Evolutionary conservation across 2,329 filamentous ascomycete species (phyloP).

Genomic region (Pyricularia sp.): DNA sequence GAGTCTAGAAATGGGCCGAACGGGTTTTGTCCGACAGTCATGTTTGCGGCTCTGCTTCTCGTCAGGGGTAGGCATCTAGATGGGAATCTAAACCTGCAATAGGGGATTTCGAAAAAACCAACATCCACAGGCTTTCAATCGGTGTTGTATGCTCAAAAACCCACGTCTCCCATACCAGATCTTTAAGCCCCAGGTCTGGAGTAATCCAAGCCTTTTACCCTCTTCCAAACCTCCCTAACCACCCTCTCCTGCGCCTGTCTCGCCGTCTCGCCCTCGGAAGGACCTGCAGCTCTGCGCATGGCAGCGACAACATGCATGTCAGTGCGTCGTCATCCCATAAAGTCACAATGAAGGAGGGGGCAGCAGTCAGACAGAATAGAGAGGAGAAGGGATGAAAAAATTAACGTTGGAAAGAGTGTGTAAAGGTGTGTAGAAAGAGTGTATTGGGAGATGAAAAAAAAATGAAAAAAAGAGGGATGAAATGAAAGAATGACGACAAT

Average conservation of each 20-base stretch:
- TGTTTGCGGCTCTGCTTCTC: background rate
- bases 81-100: too few species aligned
- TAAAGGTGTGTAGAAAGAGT: too few species aligned
- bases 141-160: too few species aligned
- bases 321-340: background rate
- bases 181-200: slow-evolving; percentile 37
- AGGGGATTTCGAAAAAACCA: background rate
- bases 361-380: too few species aligned
- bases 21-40: background rate
- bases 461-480: background rate
- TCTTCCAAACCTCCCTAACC: slow-evolving; percentile 63
- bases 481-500: background rate
- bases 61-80: background rate
- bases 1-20: background rate
- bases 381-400: background rate
- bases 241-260: slow-evolving; percentile 60
- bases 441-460: background rate
- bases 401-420: background rate
- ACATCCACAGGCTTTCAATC: background rate
- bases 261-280: slow-evolving; percentile 50
- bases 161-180: background rate
- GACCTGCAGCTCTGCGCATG: slow-evolving; percentile 48
- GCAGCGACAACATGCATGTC: background rate
- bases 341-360: background rate
- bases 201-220: slow-evolving; percentile 59